Conservation (phyloP, 352 stramenopile species). For the Phytophthora agathidicida region DNA sequence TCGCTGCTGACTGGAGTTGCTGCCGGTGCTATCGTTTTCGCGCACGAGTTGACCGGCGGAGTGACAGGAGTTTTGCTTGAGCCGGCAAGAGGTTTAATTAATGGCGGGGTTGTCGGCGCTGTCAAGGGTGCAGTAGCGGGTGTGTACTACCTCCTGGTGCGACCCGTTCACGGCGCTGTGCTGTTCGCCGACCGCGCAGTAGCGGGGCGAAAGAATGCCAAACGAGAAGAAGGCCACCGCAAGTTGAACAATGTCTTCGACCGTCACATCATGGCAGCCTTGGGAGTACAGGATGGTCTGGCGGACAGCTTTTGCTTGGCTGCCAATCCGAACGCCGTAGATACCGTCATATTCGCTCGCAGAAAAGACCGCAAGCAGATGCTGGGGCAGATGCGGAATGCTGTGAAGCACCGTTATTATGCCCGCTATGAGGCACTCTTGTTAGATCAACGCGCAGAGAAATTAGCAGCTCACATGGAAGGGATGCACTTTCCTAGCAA, state of each 20-base stretch:
- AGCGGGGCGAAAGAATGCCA: slow-evolving; percentile 43
- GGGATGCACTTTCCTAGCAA: not conserved
- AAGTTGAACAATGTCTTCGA: slow-evolving; percentile 37
- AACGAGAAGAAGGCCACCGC: slow-evolving; percentile 43
- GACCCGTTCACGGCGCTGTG: slow-evolving; percentile 45
- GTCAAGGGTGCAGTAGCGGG: slow-evolving; percentile 34
- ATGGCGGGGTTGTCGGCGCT: slow-evolving; percentile 31
- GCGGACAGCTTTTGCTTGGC: slow-evolving; percentile 29
- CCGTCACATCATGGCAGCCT: slow-evolving; percentile 30
- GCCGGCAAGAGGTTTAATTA: slow-evolving; percentile 31
- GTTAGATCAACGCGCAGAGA: slow-evolving; percentile 7
- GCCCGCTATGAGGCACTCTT: slow-evolving; percentile 24
- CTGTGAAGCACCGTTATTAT: slow-evolving; percentile 22
- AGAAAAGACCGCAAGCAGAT: slow-evolving; percentile 36
- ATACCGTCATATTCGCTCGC: slow-evolving; percentile 30
- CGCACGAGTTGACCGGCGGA: slow-evolving; percentile 45
- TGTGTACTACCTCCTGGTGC: slow-evolving; percentile 35
- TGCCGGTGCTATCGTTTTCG: slow-evolving; percentile 26
- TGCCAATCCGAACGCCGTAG: slow-evolving; percentile 24
- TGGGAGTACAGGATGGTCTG: slow-evolving; percentile 31
- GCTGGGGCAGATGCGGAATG: slow-evolving; percentile 18
- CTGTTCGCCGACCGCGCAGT: slow-evolving; percentile 50
- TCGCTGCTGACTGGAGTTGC: slow-evolving; percentile 45
- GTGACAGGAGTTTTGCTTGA: slow-evolving; percentile 51
- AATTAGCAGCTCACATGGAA: slow-evolving; percentile 11